A percentile compares a stretch with the other conserved stretches of the same genome.
These are phyloP conservation scores for Laburnicola sp. DNA, from an alignment of 2,329 filamentous ascomycete species.

Conservation along the genomic window DNA sequence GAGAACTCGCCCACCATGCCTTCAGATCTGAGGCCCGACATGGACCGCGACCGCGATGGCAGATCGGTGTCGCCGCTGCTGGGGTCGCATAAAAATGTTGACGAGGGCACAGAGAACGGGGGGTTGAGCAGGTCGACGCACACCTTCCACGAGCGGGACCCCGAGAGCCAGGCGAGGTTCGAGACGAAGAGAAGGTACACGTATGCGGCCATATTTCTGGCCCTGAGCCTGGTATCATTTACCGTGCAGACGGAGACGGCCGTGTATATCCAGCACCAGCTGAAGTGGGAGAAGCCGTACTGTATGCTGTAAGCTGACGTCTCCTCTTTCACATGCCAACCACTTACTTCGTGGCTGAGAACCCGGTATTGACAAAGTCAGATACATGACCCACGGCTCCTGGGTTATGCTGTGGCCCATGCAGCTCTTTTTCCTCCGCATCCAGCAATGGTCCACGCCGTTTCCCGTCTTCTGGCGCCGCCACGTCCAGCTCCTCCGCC, in stretches of 20 bases:
- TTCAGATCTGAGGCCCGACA: slow-evolving; percentile 52
- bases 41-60: slow-evolving; percentile 45
- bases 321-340: background rate
- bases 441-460: slow-evolving; percentile 76
- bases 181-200: slow-evolving; percentile 82
- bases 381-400: slow-evolving; percentile 88
- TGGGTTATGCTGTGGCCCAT: slow-evolving; percentile 88
- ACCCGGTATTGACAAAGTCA: slow-evolving; percentile 32
- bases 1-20: slow-evolving; percentile 52
- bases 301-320: slow-evolving; percentile 78
- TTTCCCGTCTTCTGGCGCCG: slow-evolving; percentile 86
- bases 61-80: slow-evolving; percentile 59
- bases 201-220: slow-evolving; percentile 80
- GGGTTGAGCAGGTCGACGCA: slow-evolving; percentile 60
- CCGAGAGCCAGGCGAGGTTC: slow-evolving; percentile 63
- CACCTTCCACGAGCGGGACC: slow-evolving; percentile 76
- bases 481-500: slow-evolving; percentile 64
- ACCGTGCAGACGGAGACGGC: slow-evolving; percentile 94
- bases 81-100: slow-evolving; percentile 42
- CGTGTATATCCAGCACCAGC: slow-evolving; percentile 87
- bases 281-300: slow-evolving; percentile 98
- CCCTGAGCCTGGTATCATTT: slow-evolving; percentile 82
- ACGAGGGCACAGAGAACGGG: slow-evolving; percentile 44
- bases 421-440: slow-evolving; percentile 76
- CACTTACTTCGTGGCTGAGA: background rate